Percentiles rank a stretch among this genome's conserved stretches.
These are phyloP conservation scores for Penicillium sp. DNA, from an alignment of 2,329 filamentous ascomycete genomes.

Conservation along the genomic window DNA sequence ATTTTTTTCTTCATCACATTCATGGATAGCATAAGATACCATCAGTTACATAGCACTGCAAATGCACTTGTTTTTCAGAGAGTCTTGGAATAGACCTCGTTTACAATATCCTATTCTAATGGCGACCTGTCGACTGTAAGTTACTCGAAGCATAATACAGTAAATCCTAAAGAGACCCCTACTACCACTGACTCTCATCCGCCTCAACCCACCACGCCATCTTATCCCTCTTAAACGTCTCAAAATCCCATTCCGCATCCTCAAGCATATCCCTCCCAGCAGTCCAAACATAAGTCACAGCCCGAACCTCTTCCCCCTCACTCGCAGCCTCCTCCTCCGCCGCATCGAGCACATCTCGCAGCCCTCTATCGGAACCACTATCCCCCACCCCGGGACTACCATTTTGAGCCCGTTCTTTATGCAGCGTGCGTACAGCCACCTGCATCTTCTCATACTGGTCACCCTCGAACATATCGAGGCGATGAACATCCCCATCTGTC, in stretches of 20 bases:
- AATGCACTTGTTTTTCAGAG: neutral
- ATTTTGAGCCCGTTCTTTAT: slow-evolving; percentile 9
- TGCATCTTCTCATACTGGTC: slow-evolving; percentile 59
- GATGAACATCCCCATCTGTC: slow-evolving; percentile 68
- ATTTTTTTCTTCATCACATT: neutral
- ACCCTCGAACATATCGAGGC: slow-evolving; percentile 81
- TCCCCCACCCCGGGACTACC: slow-evolving; percentile 13
- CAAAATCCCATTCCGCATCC: slow-evolving; percentile 79
- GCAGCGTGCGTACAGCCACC: slow-evolving; percentile 47
- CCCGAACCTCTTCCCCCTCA: slow-evolving; percentile 46
- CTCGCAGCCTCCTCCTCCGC: slow-evolving; percentile 54
- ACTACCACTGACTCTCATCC: slow-evolving; percentile 43
- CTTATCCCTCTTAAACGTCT: slow-evolving; percentile 75
- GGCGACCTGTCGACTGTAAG: neutral
- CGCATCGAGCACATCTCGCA: slow-evolving; percentile 42
- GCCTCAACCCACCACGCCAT: slow-evolving; percentile 56
- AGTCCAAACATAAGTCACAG: slow-evolving; percentile 64
- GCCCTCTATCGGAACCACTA: slow-evolving; percentile 29
- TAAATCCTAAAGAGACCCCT: neutral
- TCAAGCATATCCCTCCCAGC: slow-evolving; percentile 55
- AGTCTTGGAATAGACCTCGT: no score
- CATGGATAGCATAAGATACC: slow-evolving; percentile 25
- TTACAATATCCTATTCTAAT: neutral
- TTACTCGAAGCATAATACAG: neutral
- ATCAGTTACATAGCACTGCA: slow-evolving; percentile 13